Conservation (phyloP, 2,329 filamentous ascomycete genomes). For the Arthrobotrys conoides region DNA sequence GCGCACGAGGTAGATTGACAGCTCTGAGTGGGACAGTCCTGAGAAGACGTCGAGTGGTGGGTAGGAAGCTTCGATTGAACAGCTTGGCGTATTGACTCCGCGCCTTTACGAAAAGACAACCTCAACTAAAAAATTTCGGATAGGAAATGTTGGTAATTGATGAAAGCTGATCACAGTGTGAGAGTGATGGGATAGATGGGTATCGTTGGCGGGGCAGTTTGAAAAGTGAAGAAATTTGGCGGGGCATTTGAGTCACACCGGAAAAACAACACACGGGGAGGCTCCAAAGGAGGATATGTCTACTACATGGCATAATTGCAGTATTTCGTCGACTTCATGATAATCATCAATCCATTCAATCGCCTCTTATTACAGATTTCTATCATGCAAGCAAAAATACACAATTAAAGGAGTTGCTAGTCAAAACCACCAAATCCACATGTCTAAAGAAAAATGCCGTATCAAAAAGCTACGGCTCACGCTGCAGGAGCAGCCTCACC, state of each 20-base stretch:
- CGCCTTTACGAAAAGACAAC: neutral
- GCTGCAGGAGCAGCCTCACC: slow-evolving; percentile 64
- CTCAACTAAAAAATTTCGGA: neutral
- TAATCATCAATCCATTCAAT: slow-evolving; percentile 7
- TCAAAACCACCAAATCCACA: neutral
- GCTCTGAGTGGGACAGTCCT: slow-evolving; percentile 36
- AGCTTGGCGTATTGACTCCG: slow-evolving; percentile 9
- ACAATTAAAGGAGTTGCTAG: neutral
- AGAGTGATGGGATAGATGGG: slow-evolving; percentile 37
- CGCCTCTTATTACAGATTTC: neutral
- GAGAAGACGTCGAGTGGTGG: slow-evolving; percentile 41
- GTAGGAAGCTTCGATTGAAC: slow-evolving; percentile 33
- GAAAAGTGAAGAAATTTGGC: slow-evolving; percentile 56
- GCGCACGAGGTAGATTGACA: slow-evolving; percentile 20
- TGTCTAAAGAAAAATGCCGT: slow-evolving; percentile 22
- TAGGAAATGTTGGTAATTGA: neutral
- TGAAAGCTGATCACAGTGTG: slow-evolving; percentile 14
- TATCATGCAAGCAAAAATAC: neutral
- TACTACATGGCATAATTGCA: too few species aligned
- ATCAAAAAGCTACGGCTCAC: slow-evolving; percentile 56
- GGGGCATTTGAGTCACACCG: slow-evolving; percentile 55
- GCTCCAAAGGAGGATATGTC: too few species aligned
- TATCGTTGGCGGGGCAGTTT: slow-evolving; percentile 43
- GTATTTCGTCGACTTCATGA: neutral
- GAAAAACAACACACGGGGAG: slow-evolving; percentile 23